Conservation (phyloP, 306 rosid genomes). For the Quercus gilva region DNA sequence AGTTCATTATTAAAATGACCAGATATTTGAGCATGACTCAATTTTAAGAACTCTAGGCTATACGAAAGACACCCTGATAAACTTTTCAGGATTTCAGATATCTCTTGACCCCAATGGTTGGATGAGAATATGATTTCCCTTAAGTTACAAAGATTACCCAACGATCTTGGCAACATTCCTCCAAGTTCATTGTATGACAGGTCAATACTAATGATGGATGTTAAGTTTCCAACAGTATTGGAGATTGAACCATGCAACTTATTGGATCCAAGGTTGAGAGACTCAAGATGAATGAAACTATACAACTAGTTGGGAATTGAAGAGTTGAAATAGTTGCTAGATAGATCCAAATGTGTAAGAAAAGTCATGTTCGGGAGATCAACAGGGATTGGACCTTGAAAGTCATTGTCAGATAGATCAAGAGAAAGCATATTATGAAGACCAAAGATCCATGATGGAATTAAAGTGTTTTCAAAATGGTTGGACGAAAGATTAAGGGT, state of each 20-base stretch:
- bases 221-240: constrained; percentile 2
- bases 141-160: too few species aligned
- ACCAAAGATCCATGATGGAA: too few species aligned
- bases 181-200: constrained; percentile 8
- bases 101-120: too few species aligned
- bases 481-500: background rate
- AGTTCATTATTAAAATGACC: background rate
- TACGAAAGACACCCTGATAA: background rate
- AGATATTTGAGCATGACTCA: background rate
- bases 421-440: background rate
- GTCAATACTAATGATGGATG: background rate
- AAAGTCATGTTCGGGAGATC: constrained; percentile 15
- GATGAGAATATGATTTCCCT: too few species aligned
- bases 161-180: too few species aligned
- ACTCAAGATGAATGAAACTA: background rate
- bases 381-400: constrained; percentile 20
- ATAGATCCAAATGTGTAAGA: background rate
- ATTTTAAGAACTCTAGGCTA: background rate
- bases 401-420: constrained; percentile 6
- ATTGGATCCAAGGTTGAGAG: background rate
- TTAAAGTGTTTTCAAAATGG: background rate
- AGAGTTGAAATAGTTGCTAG: background rate
- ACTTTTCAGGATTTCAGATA: background rate
- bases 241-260: background rate
- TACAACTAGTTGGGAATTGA: constrained; percentile 16